These are phyloP conservation scores for Barnettozyma vustinii DNA, from an alignment of 805 yeast species.

Conservation along the genomic window DNA sequence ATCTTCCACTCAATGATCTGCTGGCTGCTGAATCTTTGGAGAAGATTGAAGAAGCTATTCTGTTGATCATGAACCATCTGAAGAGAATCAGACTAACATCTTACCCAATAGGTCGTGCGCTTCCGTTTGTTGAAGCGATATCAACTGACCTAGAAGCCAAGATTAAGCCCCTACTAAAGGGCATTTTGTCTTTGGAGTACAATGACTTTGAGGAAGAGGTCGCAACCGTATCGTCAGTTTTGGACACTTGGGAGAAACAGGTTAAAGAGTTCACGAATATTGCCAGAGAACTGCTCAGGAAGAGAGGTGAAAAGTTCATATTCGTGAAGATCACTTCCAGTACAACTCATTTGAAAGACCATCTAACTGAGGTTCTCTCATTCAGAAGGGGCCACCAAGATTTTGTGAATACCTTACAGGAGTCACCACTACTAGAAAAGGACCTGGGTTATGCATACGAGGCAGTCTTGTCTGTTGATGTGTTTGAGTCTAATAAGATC, in stretches of 20 bases:
- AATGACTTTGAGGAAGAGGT: slow-evolving; percentile 34
- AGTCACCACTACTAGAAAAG: slow-evolving; percentile 11
- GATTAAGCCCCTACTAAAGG: slow-evolving; percentile 34
- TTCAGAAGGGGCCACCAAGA: slow-evolving; percentile 53
- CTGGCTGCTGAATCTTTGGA: slow-evolving; percentile 39
- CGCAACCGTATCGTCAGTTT: slow-evolving; percentile 27
- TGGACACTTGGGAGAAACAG: slow-evolving; percentile 53
- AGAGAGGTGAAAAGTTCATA: slow-evolving; percentile 64
- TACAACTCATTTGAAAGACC: slow-evolving; percentile 33
- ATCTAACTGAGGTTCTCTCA: slow-evolving; percentile 36
- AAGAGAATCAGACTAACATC: slow-evolving; percentile 53
- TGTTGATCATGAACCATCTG: slow-evolving; percentile 51
- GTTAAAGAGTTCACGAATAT: slow-evolving; percentile 58
- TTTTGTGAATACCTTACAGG: slow-evolving; percentile 34
- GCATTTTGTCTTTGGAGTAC: slow-evolving; percentile 41
- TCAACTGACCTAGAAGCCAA: slow-evolving; percentile 49
- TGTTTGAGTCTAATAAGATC: slow-evolving; percentile 31
- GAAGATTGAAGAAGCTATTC: slow-evolving; percentile 40
- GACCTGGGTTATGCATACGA: slow-evolving; percentile 39
- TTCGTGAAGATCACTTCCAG: slow-evolving; percentile 54
- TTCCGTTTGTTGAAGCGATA: slow-evolving; percentile 60
- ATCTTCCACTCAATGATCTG: slow-evolving; percentile 63
- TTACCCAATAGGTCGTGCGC: slow-evolving; percentile 62
- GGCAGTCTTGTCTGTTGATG: slow-evolving; percentile 32
- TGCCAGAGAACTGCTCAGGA: slow-evolving; percentile 71